These are phyloP conservation scores for Syncephalastrum contaminatum DNA, from an alignment of 371 early-diverging fungal genomes.

Conservation along the genomic window DNA sequence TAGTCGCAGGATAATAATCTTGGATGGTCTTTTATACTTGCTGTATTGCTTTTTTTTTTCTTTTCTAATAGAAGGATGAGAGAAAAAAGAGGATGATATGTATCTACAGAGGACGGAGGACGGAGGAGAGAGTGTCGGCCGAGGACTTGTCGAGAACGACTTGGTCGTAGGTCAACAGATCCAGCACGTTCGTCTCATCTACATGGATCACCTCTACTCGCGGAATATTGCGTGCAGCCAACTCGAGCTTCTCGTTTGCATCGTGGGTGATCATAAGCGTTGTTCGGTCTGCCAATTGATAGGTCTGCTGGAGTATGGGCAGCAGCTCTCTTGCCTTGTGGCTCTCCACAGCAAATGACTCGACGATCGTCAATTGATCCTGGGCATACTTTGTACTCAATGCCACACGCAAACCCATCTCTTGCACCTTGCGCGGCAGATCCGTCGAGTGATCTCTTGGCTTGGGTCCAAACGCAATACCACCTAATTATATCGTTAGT, in stretches of 20 bases:
- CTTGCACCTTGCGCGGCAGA: conserved; percentile 84
- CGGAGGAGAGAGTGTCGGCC: conserved; percentile 49
- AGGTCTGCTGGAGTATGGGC: conserved; percentile 51
- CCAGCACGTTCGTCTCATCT: conserved; percentile 76
- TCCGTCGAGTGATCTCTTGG: conserved; percentile 83
- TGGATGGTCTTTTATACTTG: too few species aligned
- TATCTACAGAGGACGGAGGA: too few species aligned
- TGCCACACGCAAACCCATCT: conserved; percentile 79
- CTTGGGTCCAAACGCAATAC: conserved; percentile 85
- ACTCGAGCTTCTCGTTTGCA: conserved; percentile 52
- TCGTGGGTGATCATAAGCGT: conserved; percentile 52
- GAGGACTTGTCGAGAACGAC: conserved; percentile 80
- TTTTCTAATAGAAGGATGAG: not conserved
- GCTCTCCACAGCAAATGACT: conserved; percentile 58
- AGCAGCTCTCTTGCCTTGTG: conserved; percentile 63
- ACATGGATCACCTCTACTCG: conserved; percentile 64
- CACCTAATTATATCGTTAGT: conserved; percentile 50
- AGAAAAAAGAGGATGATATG: too few species aligned
- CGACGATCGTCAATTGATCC: conserved; percentile 85
- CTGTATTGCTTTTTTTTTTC: not conserved
- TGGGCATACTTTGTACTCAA: conserved; percentile 89
- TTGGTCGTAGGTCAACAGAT: conserved; percentile 74
- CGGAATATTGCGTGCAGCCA: conserved; percentile 70
- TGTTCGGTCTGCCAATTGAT: conserved; percentile 27
- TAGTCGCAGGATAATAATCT: too few species aligned